Evolutionary conservation across 345 rosid species (phyloP).

Genomic region (Salix viminalis): DNA sequence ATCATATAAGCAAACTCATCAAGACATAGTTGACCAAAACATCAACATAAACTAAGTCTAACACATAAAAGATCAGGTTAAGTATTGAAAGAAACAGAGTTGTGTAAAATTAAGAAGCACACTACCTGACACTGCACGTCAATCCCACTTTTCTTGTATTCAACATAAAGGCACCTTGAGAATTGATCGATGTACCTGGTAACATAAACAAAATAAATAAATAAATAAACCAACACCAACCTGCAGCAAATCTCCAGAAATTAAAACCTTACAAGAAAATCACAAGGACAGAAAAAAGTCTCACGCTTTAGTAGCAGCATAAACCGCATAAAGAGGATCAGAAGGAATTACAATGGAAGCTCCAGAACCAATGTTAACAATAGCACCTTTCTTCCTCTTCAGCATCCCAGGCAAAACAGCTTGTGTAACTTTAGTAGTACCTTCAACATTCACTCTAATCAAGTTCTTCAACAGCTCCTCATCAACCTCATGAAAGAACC

Average conservation of each 20-base stretch:
- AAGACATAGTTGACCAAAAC: background rate
- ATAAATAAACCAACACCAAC: background rate
- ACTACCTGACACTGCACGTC: slow-evolving; percentile 66
- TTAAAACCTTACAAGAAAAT: background rate
- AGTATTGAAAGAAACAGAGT: background rate
- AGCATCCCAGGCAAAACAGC: slow-evolving; percentile 81
- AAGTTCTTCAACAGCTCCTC: slow-evolving; percentile 54
- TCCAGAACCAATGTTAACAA: slow-evolving; percentile 93
- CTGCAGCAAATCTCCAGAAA: background rate
- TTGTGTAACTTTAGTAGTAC: slow-evolving; percentile 86
- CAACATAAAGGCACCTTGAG: slow-evolving; percentile 86
- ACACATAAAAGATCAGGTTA: background rate
- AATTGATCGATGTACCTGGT: slow-evolving; percentile 86
- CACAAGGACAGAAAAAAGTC: background rate
- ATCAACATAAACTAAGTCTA: background rate
- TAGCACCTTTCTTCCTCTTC: slow-evolving; percentile 83
- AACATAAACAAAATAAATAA: background rate
- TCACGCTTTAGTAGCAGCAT: slow-evolving; percentile 91
- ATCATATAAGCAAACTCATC: background rate
- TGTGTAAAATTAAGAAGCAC: background rate
- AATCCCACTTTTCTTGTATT: slow-evolving; percentile 78
- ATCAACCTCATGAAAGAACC: slow-evolving; percentile 89
- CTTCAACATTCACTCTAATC: slow-evolving; percentile 79
- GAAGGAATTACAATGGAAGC: slow-evolving; percentile 86
- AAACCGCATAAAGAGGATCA: slow-evolving; percentile 89